These are phyloP conservation scores for Eleusine coracana DNA, from an alignment of 176 grass and related monocot genomes.

Conservation along the genomic window DNA sequence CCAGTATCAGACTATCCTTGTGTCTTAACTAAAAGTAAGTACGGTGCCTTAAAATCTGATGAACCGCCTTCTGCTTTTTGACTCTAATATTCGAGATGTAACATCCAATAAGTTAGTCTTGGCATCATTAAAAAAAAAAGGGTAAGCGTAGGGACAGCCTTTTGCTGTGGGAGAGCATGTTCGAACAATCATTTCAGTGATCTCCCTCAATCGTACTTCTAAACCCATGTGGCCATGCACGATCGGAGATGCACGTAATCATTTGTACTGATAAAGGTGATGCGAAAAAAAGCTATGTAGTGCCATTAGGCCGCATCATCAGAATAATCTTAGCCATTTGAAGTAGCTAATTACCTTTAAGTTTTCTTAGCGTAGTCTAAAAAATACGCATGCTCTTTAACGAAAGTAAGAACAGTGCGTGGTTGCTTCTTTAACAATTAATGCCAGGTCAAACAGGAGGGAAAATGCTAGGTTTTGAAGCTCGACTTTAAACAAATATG, in stretches of 20 bases:
- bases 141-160: not conserved
- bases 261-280: constrained; percentile 20
- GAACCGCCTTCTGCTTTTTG: too few relatives aligned
- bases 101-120: too few relatives aligned
- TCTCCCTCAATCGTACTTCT: constrained; percentile 17
- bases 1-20: too few relatives aligned
- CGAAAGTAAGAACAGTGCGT: not conserved
- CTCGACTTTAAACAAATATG: too few relatives aligned
- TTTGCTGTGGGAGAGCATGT: constrained; percentile 8
- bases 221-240: constrained; percentile 34
- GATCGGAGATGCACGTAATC: constrained; percentile 32
- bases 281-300: not conserved
- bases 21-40: too few relatives aligned
- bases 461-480: too few relatives aligned
- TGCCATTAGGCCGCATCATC: constrained; percentile 1
- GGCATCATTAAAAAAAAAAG: too few relatives aligned
- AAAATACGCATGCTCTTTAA: too few relatives aligned
- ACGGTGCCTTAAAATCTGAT: too few relatives aligned
- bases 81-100: too few relatives aligned
- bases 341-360: not conserved
- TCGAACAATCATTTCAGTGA: constrained; percentile 18
- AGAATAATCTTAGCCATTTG: constrained; percentile 1
- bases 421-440: not conserved
- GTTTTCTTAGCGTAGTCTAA: not conserved
- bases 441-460: not conserved